Evolutionary conservation across 768 basidiomycete species (phyloP).

Genomic region (Podaxis pistillaris): DNA sequence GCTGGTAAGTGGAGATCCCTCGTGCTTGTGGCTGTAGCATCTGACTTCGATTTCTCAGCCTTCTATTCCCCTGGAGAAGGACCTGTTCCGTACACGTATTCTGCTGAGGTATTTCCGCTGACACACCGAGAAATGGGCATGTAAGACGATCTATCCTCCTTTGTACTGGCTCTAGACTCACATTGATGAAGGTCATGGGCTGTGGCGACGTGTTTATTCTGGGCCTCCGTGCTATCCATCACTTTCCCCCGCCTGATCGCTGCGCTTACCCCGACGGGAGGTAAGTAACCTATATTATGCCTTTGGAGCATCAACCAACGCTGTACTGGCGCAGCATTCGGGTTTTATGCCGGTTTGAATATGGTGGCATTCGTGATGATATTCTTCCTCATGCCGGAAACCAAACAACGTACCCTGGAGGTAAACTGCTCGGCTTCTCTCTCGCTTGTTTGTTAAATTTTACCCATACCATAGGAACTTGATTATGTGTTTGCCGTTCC

Average conservation of each 20-base stretch:
- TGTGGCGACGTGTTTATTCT: constrained; percentile 46
- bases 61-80: constrained; percentile 86
- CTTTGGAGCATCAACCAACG: constrained; percentile 9
- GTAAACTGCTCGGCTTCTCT: background rate
- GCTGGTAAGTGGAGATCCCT: constrained; percentile 26
- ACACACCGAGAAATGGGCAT: constrained; percentile 67
- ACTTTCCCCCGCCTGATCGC: constrained; percentile 42
- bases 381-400: constrained; percentile 49
- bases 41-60: constrained; percentile 21
- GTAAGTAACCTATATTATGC: constrained; percentile 16
- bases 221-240: constrained; percentile 46
- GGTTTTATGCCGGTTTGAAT: constrained; percentile 51
- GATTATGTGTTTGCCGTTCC: constrained; percentile 49
- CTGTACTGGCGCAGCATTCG: constrained; percentile 37
- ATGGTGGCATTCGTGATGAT: constrained; percentile 50
- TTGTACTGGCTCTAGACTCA: constrained; percentile 26
- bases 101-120: constrained; percentile 87
- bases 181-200: constrained; percentile 45
- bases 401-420: constrained; percentile 48
- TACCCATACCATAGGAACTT: constrained; percentile 24
- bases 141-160: constrained; percentile 27
- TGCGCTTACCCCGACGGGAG: constrained; percentile 34
- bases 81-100: constrained; percentile 87
- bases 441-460: background rate
- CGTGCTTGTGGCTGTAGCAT: background rate